Evolutionary conservation across 768 basidiomycete genomes (phyloP), one percentile per base, ranked within the genome.

Genomic region (Sarcodon sp.): DNA sequence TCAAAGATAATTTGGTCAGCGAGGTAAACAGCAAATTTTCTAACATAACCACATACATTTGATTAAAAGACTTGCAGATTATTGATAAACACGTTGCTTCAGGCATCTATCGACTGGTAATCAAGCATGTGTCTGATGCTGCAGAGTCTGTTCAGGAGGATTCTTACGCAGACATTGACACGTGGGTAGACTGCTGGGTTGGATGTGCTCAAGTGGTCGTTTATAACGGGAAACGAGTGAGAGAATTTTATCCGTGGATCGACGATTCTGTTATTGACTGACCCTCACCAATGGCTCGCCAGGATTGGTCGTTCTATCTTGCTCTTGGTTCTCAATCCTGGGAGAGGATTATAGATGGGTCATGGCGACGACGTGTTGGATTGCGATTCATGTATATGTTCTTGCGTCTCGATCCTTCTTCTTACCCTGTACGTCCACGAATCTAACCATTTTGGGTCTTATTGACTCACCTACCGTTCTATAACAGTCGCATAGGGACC

Each of bases 141-240:
- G 54, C 60, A 44, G 48, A 60, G 44, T 43, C 52, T 27, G 13
- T 54, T 3, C 32, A 48, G 27, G 57, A 56, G 36, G 45, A 51
- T 12, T 46, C 57, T 13, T 21, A 54, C 7, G 51, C 51, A 31
- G 71, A 74, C 45, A 70, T 77, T 27, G 76, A 77, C 54, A 57
- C 61, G 27, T 76, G 86, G 69, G 69, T 87, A 33, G 74, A 77
- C 47, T 82, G 80, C 54, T 91, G 87, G 85, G 68, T 84, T 6
- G 76, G 79, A 4, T 87, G 82, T 54, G 78, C 76, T 1, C 69
- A 70, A 48, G 70, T 88, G 13, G 55, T 80, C 12, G 72, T 83
- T 6, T 72, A 74, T 53, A 75, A 77, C 49, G 59, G 65, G 16
- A 51, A 66, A 48, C 63, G 65, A 55, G 77, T 79, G 13, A 32